Conservation (phyloP, 768 basidiomycete genomes). For the Russula griseocarnosa region DNA sequence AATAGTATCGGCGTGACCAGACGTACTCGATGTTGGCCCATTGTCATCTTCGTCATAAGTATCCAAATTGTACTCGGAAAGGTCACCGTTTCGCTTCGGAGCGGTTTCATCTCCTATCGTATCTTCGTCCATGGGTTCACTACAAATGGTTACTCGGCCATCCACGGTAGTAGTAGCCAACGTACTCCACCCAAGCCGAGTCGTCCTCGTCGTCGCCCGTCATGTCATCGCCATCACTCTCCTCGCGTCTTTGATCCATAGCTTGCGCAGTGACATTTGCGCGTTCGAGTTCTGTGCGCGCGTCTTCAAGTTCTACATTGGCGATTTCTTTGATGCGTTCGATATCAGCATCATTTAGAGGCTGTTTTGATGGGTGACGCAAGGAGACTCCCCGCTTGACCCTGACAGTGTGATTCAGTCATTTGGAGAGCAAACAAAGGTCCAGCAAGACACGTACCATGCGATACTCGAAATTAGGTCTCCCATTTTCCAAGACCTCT, state of each 20-base stretch:
- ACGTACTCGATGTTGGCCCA: conserved; percentile 36
- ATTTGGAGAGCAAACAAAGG: background rate
- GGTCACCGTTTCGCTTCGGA: conserved; percentile 43
- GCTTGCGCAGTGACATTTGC: conserved; percentile 71
- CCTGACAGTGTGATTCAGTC: conserved; percentile 39
- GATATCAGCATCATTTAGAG: conserved; percentile 86
- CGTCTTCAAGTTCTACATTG: conserved; percentile 85
- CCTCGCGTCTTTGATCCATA: conserved; percentile 66
- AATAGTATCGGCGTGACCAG: conserved; percentile 9
- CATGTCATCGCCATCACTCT: conserved; percentile 58
- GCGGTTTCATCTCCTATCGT: conserved; percentile 37
- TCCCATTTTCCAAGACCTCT: conserved; percentile 9
- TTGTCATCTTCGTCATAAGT: conserved; percentile 80
- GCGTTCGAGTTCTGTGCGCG: conserved; percentile 75
- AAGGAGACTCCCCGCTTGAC: conserved; percentile 75
- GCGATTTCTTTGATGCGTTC: conserved; percentile 86
- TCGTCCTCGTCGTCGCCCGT: conserved; percentile 45
- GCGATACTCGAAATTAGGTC: conserved; percentile 21
- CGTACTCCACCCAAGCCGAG: conserved; percentile 86
- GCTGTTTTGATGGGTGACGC: conserved; percentile 78
- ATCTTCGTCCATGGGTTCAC: conserved; percentile 58
- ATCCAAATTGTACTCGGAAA: conserved; percentile 86
- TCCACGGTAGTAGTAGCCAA: conserved; percentile 31
- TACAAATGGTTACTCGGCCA: conserved; percentile 38
- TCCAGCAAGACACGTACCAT: background rate